Conservation (phyloP, 2,329 filamentous ascomycete species). For the Lasiodiplodia hormozganensis region DNA sequence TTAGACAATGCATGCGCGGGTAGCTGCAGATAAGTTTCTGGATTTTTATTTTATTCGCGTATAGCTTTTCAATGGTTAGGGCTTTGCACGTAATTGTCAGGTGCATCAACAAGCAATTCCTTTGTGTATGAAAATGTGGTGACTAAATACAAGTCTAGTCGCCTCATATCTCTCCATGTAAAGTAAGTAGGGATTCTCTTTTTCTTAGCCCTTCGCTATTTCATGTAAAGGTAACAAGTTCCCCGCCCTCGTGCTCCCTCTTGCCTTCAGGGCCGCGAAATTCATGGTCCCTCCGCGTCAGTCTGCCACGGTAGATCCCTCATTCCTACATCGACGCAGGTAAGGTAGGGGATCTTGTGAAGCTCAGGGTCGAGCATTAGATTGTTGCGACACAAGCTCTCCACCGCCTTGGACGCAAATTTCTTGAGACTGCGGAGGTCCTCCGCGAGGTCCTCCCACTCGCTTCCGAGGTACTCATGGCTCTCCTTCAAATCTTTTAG, state of each 20-base stretch:
- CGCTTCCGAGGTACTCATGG: conserved; percentile 31
- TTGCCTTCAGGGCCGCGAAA: neutral
- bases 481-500: conserved; percentile 31
- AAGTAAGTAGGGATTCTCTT: neutral
- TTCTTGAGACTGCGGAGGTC: conserved; percentile 40
- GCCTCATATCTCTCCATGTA: neutral
- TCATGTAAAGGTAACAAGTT: neutral
- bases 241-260: neutral
- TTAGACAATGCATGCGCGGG: no score
- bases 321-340: conserved; percentile 40
- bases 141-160: neutral
- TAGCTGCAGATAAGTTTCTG: no score
- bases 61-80: no score
- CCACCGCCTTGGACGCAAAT: conserved; percentile 34
- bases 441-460: conserved; percentile 34
- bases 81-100: no score
- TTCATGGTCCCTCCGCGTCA: neutral
- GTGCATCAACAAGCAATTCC: no score
- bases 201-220: neutral
- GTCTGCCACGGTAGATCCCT: conserved; percentile 34
- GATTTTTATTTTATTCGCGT: no score
- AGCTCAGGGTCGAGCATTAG: conserved; percentile 40
- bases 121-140: neutral
- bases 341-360: conserved; percentile 43
- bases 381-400: conserved; percentile 34